These are phyloP conservation scores for Colletotrichum limetticola DNA, from an alignment of 2,329 filamentous ascomycete genomes.

Conservation along the genomic window DNA sequence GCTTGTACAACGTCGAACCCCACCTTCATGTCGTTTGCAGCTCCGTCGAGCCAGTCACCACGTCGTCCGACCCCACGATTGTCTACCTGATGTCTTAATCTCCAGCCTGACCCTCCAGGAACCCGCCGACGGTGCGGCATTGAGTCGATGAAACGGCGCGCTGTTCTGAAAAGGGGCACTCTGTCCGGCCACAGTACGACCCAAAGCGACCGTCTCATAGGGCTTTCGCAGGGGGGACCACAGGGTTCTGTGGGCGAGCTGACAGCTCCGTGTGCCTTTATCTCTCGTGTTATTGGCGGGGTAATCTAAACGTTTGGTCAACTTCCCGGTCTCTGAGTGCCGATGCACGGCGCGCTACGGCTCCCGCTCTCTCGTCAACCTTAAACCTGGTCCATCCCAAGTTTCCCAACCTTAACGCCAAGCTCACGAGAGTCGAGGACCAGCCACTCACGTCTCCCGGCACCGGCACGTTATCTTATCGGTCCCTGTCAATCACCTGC, in stretches of 20 bases:
- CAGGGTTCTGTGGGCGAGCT: constrained; percentile 24
- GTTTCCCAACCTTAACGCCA: constrained; percentile 1
- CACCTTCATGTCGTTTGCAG: not conserved
- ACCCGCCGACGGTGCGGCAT: constrained; percentile 18
- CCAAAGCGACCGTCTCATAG: constrained; percentile 15
- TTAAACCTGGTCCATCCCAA: not conserved
- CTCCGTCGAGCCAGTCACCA: constrained; percentile 23
- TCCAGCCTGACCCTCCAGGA: constrained; percentile 31
- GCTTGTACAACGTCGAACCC: not conserved
- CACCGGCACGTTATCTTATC: constrained; percentile 35
- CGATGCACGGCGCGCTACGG: constrained; percentile 21
- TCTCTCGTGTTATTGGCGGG: constrained; percentile 27
- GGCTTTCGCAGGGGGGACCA: constrained; percentile 26
- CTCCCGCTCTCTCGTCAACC: not conserved
- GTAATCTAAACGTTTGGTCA: constrained; percentile 10
- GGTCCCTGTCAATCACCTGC: constrained; percentile 30
- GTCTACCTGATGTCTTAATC: constrained; percentile 22
- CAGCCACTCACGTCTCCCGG: constrained; percentile 30
- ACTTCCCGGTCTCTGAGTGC: constrained; percentile 6
- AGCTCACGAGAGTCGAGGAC: not conserved
- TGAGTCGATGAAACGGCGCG: constrained; percentile 25
- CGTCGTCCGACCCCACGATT: constrained; percentile 28
- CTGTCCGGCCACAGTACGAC: constrained; percentile 14
- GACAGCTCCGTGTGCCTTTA: constrained; percentile 23
- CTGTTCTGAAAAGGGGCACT: constrained; percentile 24